Conservation (phyloP, 2,329 filamentous ascomycete species). For the Aspergillus sp. region DNA sequence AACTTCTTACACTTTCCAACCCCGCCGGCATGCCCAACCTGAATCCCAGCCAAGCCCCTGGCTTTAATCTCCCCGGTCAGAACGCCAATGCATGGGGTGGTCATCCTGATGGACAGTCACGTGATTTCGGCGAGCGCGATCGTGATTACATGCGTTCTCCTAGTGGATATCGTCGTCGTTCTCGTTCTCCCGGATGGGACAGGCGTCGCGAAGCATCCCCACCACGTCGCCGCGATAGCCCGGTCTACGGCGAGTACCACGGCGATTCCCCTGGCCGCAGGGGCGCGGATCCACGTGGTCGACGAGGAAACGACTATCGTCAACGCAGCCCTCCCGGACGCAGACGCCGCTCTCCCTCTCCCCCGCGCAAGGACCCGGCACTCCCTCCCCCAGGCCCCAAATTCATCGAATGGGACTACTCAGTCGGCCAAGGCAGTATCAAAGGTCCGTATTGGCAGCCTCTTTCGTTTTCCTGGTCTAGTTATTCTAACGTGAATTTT, state of each 20-base stretch:
- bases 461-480: neutral
- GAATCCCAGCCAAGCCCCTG: slow-evolving; percentile 35
- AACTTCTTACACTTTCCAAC: slow-evolving; percentile 49
- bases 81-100: slow-evolving; percentile 36
- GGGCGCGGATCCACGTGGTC: slow-evolving; percentile 56
- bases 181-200: slow-evolving; percentile 74
- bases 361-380: slow-evolving; percentile 39
- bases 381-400: slow-evolving; percentile 60
- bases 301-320: slow-evolving; percentile 67
- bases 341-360: slow-evolving; percentile 64
- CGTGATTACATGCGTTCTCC: slow-evolving; percentile 65
- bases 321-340: slow-evolving; percentile 80
- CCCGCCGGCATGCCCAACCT: slow-evolving; percentile 34
- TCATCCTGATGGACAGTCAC: slow-evolving; percentile 43
- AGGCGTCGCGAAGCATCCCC: slow-evolving; percentile 68
- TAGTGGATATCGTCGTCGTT: slow-evolving; percentile 65
- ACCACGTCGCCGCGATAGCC: slow-evolving; percentile 63
- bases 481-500: slow-evolving; percentile 15
- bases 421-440: slow-evolving; percentile 73
- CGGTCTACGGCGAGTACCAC: slow-evolving; percentile 71
- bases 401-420: slow-evolving; percentile 76
- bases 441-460: slow-evolving; percentile 53
- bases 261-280: slow-evolving; percentile 65
- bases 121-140: slow-evolving; percentile 58
- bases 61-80: slow-evolving; percentile 34